Evolutionary conservation across 1,284 basidiomycete genomes (phyloP).

Genomic region (Cutaneotrichosporon sp.): DNA sequence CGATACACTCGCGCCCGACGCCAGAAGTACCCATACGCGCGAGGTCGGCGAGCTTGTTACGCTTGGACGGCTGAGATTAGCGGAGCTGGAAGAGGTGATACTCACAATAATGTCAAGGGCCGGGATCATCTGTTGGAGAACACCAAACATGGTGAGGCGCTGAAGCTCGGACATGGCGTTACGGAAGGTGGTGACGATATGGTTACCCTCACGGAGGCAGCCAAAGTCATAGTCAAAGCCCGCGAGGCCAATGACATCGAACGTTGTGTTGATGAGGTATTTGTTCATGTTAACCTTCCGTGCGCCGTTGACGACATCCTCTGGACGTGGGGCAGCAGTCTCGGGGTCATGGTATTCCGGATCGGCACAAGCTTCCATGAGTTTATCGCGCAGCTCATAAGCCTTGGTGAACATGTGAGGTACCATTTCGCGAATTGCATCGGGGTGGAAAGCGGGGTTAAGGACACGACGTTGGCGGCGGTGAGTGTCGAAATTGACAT

Average conservation of each 20-base stretch:
- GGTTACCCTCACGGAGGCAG: conserved; percentile 32
- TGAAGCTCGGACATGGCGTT: conserved; percentile 10
- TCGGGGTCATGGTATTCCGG: conserved; percentile 12
- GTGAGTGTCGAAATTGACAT: conserved; percentile 57
- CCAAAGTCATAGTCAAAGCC: conserved; percentile 63
- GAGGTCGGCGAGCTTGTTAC: conserved; percentile 5
- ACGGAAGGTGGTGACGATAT: conserved; percentile 52
- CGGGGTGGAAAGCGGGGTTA: conserved; percentile 50
- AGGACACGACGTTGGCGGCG: conserved; percentile 56
- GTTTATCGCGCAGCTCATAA: conserved; percentile 53
- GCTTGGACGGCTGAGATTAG: conserved; percentile 14
- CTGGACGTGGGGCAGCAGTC: conserved; percentile 15
- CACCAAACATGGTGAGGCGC: conserved; percentile 49
- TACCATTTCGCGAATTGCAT: conserved; percentile 32
- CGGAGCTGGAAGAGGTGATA: conserved; percentile 11
- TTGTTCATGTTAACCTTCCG: conserved; percentile 24
- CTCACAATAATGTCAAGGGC: conserved; percentile 51
- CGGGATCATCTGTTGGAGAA: conserved; percentile 56
- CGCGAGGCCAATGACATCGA: conserved; percentile 68
- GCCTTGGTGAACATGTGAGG: conserved; percentile 67
- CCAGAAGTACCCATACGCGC: conserved; percentile 8
- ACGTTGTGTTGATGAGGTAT: conserved; percentile 56
- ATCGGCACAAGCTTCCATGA: conserved; percentile 66
- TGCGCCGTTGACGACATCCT: conserved; percentile 20
- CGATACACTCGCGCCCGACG: conserved; percentile 2